These are phyloP conservation scores for Neoboletus brunneissimus DNA, from an alignment of 768 basidiomycete species.

Conservation along the genomic window DNA sequence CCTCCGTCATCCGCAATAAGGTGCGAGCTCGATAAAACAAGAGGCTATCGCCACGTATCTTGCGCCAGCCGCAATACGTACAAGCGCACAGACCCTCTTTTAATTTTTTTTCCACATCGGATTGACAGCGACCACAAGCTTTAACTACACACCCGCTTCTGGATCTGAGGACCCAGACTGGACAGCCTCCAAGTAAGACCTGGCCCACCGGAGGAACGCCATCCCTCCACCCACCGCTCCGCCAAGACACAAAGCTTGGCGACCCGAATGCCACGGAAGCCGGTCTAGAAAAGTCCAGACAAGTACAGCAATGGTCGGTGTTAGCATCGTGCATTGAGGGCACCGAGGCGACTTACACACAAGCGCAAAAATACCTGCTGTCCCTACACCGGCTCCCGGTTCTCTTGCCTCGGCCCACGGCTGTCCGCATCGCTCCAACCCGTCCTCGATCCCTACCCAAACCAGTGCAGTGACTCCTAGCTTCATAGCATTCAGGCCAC, in stretches of 20 bases:
- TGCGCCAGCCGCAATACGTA: background rate
- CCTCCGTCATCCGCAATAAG: slow-evolving; percentile 8
- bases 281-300: slow-evolving; percentile 43
- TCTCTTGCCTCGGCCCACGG: slow-evolving; percentile 45
- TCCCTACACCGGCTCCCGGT: slow-evolving; percentile 64
- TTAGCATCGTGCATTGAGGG: background rate
- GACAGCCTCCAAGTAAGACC: slow-evolving; percentile 28
- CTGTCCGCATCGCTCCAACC: slow-evolving; percentile 33
- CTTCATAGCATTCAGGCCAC: slow-evolving; percentile 51
- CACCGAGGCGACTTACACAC: slow-evolving; percentile 42
- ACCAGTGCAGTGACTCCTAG: slow-evolving; percentile 46
- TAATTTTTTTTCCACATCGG: background rate
- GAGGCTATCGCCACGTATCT: background rate
- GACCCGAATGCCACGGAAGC: slow-evolving; percentile 48
- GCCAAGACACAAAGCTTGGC: slow-evolving; percentile 54
- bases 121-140: background rate
- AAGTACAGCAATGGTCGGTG: background rate
- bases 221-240: slow-evolving; percentile 53
- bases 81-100: slow-evolving; percentile 11
- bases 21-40: slow-evolving; percentile 1
- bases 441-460: slow-evolving; percentile 52
- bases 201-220: slow-evolving; percentile 43
- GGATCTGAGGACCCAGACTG: slow-evolving; percentile 8
- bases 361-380: slow-evolving; percentile 54
- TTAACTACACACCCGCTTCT: background rate